Percentiles rank a stretch among this genome's conserved stretches.
Conservation (phyloP, 352 stramenopile species). For the Peronospora farinosa region DNA sequence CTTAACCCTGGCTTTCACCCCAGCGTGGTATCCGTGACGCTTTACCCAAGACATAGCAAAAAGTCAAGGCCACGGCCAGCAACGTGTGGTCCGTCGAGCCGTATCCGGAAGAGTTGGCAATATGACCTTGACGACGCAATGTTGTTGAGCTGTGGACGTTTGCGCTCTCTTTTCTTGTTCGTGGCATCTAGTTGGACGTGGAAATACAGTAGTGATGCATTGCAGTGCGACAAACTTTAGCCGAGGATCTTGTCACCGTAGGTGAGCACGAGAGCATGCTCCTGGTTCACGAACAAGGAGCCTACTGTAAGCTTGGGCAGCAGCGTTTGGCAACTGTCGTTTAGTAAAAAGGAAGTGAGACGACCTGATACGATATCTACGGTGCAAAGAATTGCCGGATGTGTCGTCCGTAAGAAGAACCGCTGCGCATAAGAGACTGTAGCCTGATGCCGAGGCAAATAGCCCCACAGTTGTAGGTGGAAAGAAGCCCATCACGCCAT, state of each 20-base stretch:
- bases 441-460: slow-evolving; percentile 69
- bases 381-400: slow-evolving; percentile 56
- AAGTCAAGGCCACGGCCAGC: no score
- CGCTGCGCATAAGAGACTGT: slow-evolving; percentile 56
- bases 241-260: slow-evolving; percentile 65
- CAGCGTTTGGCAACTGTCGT: slow-evolving; percentile 45
- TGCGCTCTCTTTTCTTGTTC: background rate
- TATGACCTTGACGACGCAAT: background rate
- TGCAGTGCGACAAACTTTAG: slow-evolving; percentile 8
- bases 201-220: slow-evolving; percentile 1
- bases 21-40: no score
- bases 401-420: slow-evolving; percentile 63
- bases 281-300: slow-evolving; percentile 51
- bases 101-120: background rate
- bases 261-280: slow-evolving; percentile 65
- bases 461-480: slow-evolving; percentile 43
- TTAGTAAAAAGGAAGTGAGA: slow-evolving; percentile 59
- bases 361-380: slow-evolving; percentile 28
- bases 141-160: background rate
- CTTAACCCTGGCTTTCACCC: no score
- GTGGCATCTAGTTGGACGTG: slow-evolving; percentile 6
- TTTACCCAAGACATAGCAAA: no score
- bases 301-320: slow-evolving; percentile 61
- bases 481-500: slow-evolving; percentile 55
- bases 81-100: no score